Evolutionary conservation across 2,329 filamentous ascomycete species (phyloP).

Genomic region (Ophiostoma australiae): DNA sequence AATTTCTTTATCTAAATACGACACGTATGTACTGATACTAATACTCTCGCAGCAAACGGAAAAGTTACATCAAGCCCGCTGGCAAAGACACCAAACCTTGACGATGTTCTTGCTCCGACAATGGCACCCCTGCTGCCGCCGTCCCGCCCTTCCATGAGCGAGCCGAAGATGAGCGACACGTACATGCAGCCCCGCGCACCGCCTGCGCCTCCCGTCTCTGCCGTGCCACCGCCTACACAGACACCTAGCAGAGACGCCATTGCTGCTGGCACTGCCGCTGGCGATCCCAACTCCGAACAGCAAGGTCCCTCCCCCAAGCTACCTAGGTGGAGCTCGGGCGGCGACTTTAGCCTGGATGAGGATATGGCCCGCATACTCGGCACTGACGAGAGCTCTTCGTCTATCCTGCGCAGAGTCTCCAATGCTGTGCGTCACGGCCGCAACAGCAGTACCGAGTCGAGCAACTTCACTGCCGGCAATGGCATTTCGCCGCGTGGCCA

Average conservation of each 20-base stretch:
- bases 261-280: slow-evolving; percentile 29
- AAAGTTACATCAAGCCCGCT: slow-evolving; percentile 30
- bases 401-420: slow-evolving; percentile 81
- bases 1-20: no score
- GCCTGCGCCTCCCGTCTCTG: slow-evolving; percentile 51
- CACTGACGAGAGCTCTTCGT: slow-evolving; percentile 69
- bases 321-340: slow-evolving; percentile 70
- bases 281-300: slow-evolving; percentile 40
- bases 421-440: slow-evolving; percentile 91
- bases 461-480: slow-evolving; percentile 36
- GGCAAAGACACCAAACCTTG: slow-evolving; percentile 18
- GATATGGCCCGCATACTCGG: slow-evolving; percentile 87
- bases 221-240: slow-evolving; percentile 31
- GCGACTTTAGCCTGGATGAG: slow-evolving; percentile 90
- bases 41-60: slow-evolving; percentile 32
- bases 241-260: slow-evolving; percentile 45
- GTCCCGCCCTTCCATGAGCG: slow-evolving; percentile 33
- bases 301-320: slow-evolving; percentile 58
- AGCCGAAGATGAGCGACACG: slow-evolving; percentile 45
- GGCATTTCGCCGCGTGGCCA: slow-evolving; percentile 39
- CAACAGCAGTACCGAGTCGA: slow-evolving; percentile 70
- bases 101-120: slow-evolving; percentile 17
- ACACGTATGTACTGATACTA: slow-evolving; percentile 6
- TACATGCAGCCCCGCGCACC: slow-evolving; percentile 57
- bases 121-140: slow-evolving; percentile 13